phyloP scores from a whole-genome alignment of 768 basidiomycete species.

The Botryobasidium botryosum region DNA sequence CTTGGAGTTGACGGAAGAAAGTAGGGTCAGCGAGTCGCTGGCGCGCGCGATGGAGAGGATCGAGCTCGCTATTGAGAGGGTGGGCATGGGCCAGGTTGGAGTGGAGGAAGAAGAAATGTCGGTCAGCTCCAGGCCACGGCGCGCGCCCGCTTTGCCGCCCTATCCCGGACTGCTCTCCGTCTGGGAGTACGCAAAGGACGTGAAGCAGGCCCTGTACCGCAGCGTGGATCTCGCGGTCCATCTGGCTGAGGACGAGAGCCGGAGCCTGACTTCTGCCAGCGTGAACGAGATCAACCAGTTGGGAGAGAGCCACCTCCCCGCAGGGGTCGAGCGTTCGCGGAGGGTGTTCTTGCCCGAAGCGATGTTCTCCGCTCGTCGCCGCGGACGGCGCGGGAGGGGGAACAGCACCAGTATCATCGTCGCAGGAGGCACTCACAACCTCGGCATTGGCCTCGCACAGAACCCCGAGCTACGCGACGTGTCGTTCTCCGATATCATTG shows the following conservation, averaged over 20 bases:
- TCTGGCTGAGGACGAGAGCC: conserved; percentile 70
- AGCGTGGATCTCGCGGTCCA: conserved; percentile 69
- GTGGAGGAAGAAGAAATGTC: conserved; percentile 28
- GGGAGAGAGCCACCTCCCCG: conserved; percentile 62
- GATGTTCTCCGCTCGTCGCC: conserved; percentile 61
- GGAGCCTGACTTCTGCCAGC: conserved; percentile 41
- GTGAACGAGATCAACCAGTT: conserved; percentile 50
- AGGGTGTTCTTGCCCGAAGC: conserved; percentile 93
- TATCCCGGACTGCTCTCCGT: conserved; percentile 73
- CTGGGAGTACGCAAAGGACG: conserved; percentile 75
- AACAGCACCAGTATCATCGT: conserved; percentile 36
- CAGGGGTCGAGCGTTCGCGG: conserved; percentile 61
- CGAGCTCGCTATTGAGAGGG: conserved; percentile 49
- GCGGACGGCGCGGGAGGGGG: conserved; percentile 22
- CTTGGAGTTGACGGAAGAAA: conserved; percentile 67
- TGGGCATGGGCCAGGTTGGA: conserved; percentile 59
- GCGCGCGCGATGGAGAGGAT: conserved; percentile 42
- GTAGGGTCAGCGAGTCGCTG: conserved; percentile 36
- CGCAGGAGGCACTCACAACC: conserved; percentile 60
- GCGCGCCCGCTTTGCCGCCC: conserved; percentile 32
- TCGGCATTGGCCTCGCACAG: conserved; percentile 65
- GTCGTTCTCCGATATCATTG: conserved; percentile 69
- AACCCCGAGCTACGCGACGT: conserved; percentile 66
- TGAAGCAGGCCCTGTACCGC: conserved; percentile 55
- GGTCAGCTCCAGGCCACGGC: conserved; percentile 5